phyloP scores from a whole-genome alignment of 2,329 filamentous ascomycete genomes.

The Xylariales sp. region DNA sequence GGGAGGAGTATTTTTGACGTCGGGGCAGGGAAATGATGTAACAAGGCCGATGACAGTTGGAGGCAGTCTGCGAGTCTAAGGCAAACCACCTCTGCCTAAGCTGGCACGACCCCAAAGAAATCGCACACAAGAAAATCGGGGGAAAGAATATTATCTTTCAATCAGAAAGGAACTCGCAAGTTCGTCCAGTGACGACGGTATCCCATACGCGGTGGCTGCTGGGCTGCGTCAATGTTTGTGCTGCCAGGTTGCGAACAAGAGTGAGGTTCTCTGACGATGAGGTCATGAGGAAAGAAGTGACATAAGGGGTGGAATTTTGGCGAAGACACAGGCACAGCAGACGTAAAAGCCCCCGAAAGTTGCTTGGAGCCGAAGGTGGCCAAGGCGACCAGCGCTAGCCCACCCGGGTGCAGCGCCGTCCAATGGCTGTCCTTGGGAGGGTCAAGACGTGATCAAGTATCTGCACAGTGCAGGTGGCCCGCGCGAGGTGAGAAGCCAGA shows the following conservation, averaged over 20 bases:
- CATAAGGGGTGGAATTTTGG: constrained; percentile 31
- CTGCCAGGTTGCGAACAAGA: constrained; percentile 14
- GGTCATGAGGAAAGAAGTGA: constrained; percentile 34
- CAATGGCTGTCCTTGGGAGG: background rate
- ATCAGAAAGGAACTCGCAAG: no score
- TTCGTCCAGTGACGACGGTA: background rate
- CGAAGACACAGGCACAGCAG: constrained; percentile 29
- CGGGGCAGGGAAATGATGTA: constrained; percentile 28
- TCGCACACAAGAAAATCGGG: no score
- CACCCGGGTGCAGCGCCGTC: background rate
- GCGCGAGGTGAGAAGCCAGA: background rate
- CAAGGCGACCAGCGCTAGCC: constrained; percentile 8
- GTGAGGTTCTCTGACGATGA: constrained; percentile 29
- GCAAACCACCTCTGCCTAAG: constrained; percentile 26
- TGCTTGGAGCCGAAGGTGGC: constrained; percentile 19
- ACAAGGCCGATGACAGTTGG: constrained; percentile 17
- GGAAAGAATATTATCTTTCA: no score
- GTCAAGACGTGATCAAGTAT: constrained; percentile 9
- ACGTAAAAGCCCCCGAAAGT: constrained; percentile 28
- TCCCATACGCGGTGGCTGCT: background rate
- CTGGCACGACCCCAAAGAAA: no score
- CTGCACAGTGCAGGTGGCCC: constrained; percentile 7
- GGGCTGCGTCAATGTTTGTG: constrained; percentile 10
- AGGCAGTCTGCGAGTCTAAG: constrained; percentile 25
- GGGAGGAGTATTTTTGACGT: constrained; percentile 16